Percentiles rank a stretch among this genome's conserved stretches.
These are phyloP conservation scores for Allium fistulosum DNA, from an alignment of 106 monocot genomes.

Conservation along the genomic window DNA sequence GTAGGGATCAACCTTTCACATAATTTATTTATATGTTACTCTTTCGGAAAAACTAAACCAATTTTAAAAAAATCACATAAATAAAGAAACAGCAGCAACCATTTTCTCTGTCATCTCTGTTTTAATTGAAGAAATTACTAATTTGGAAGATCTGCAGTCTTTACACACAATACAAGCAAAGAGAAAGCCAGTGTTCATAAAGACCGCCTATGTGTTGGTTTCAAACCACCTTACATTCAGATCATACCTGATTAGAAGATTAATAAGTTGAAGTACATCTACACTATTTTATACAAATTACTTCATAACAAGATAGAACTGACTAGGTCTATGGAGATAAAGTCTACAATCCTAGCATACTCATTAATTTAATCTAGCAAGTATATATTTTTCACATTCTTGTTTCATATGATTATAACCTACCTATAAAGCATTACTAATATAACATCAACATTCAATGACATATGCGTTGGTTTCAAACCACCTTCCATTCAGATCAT, in stretches of 20 bases:
- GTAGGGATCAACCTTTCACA: slow-evolving; percentile 67
- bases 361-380: no score
- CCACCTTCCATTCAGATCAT: slow-evolving; percentile 38
- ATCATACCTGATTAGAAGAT: slow-evolving; percentile 12
- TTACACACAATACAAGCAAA: slow-evolving; percentile 77
- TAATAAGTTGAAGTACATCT: neutral
- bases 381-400: no score
- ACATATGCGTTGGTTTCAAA: slow-evolving; percentile 62
- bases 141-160: slow-evolving; percentile 35
- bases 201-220: slow-evolving; percentile 68
- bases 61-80: neutral
- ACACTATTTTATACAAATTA: no score
- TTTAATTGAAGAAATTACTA: slow-evolving; percentile 40
- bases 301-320: no score
- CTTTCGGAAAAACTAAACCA: neutral
- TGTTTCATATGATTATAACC: no score
- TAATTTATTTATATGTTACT: neutral
- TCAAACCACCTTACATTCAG: slow-evolving; percentile 55
- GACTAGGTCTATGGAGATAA: no score
- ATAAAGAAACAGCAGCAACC: slow-evolving; percentile 29
- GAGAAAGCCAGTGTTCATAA: slow-evolving; percentile 63
- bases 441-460: no score
- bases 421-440: no score
- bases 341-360: no score
- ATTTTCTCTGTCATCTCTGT: slow-evolving; percentile 25